Evolutionary conservation across 129 eudicot species (phyloP).

Genomic region (Rutidosis leptorrhynchoides): DNA sequence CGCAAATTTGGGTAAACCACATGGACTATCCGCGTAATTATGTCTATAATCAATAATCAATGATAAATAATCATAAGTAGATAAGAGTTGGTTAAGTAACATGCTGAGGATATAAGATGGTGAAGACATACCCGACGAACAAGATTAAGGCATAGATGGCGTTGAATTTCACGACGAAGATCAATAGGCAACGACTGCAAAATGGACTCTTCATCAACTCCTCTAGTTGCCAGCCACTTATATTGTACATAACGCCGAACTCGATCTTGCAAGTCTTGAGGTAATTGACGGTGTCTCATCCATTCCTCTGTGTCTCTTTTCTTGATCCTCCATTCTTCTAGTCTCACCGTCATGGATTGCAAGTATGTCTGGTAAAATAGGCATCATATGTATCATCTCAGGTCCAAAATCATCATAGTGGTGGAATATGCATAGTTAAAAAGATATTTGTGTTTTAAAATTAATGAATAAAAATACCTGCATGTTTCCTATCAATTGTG

Average conservation of each 20-base stretch:
- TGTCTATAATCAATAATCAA: too few species aligned
- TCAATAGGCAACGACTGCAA: slow-evolving; percentile 71
- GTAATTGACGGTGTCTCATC: slow-evolving; percentile 97
- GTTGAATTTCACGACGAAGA: slow-evolving; percentile 86
- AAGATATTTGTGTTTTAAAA: neutral
- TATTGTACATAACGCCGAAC: slow-evolving; percentile 78
- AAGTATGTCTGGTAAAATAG: slow-evolving; percentile 52
- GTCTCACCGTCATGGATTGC: slow-evolving; percentile 81
- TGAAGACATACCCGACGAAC: slow-evolving; percentile 78
- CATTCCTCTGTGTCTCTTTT: slow-evolving; percentile 92
- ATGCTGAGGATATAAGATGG: neutral
- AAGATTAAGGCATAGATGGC: slow-evolving; percentile 89
- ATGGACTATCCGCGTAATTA: too few species aligned
- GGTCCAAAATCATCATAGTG: neutral
- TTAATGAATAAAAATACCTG: slow-evolving; percentile 53
- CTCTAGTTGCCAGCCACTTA: slow-evolving; percentile 91
- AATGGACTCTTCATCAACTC: slow-evolving; percentile 82
- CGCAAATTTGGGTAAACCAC: too few species aligned
- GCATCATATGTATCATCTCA: neutral
- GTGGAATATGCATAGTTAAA: neutral
- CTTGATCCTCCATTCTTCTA: slow-evolving; percentile 90
- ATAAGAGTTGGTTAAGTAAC: too few species aligned
- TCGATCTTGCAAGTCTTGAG: slow-evolving; percentile 65
- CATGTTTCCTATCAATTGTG: slow-evolving; percentile 88
- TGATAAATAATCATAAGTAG: too few species aligned